Base-by-base conservation (phyloP, 345 rosid species). In the Salix koriyanagi region DNA sequence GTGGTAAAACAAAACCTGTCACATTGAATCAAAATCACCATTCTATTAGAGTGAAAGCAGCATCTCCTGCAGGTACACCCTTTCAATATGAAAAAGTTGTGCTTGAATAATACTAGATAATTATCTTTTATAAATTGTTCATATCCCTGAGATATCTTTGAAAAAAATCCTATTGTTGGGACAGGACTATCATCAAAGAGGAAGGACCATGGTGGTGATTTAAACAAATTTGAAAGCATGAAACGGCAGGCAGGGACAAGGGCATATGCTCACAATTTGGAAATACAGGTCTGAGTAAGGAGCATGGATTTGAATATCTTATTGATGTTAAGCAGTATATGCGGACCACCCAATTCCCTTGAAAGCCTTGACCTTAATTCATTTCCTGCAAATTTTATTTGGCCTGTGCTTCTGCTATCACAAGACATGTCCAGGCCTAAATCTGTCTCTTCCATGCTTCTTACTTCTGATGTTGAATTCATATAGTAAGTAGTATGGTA, bases 141-240 rank as follows among this genome's bases (percentile, higher is more conserved):
- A 1, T 8, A 36, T 71, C 14, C 8, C 18, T 8, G 9, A 54
- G 23, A 23, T 52, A 42, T 9, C 61, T n/a, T 26, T 23, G n/a
- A 34, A 67, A 72, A 71, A 70, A 77, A 81, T 67, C 61, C 28
- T 76, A 71, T 52, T 83, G 71, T 44, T 79, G 80, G 56, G 46
- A 64, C 87, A 91, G 94, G 88, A 79, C 69, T 74, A 67, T 67
- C 61, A 36, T 71, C 71, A 56, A 93, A 90, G 87, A 89, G 91
- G 86, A 91, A 91, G 85, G 87, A 77, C 66, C 79, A 42, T 62
- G 70, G 73, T 62, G 70, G 73, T 78, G 86, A 86, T 73, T 46
- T 71, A 60, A 70, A 69, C 75, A 88, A 79, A 74, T 37, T 37
- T 73, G 84, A 78, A 75, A 76, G 69, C 56, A 78, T 76, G 74